Percentiles rank a stretch among this genome's conserved stretches.
These are phyloP conservation scores for Aphanocladium album DNA, from an alignment of 2,329 filamentous ascomycete species.

Conservation along the genomic window DNA sequence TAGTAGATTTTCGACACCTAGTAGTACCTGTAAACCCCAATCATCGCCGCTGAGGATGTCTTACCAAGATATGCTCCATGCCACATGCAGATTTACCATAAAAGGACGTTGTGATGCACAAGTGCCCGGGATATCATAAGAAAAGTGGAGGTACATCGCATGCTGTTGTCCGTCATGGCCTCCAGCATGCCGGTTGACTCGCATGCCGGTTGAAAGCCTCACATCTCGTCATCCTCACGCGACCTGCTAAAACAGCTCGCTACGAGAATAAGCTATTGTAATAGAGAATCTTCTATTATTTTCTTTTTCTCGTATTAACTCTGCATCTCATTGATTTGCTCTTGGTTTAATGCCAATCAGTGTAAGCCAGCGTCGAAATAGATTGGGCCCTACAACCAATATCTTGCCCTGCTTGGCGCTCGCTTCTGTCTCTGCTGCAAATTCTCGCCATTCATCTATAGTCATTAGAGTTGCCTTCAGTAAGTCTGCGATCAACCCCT, in stretches of 20 bases:
- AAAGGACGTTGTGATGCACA: no score
- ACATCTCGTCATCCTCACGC: not conserved
- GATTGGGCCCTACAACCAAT: not conserved
- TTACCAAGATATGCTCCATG: no score
- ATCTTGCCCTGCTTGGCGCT: not conserved
- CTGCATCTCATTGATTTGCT: not conserved
- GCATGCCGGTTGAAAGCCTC: no score
- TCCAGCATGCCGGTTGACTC: no score
- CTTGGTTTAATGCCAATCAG: not conserved
- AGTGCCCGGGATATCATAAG: no score
- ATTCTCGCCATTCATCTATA: not conserved
- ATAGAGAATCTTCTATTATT: not conserved
- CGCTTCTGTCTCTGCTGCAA: not conserved
- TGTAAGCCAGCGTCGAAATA: not conserved
- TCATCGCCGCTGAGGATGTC: no score
- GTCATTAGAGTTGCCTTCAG: not conserved
- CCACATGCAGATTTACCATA: no score
- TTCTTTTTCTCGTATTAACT: not conserved
- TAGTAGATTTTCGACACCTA: no score
- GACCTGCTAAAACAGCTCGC: not conserved
- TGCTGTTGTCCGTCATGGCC: no score
- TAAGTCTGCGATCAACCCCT: not conserved
- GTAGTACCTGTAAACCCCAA: no score
- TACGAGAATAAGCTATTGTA: not conserved
- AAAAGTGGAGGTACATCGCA: no score